Evolutionary conservation across 768 basidiomycete genomes (phyloP).

Genomic region (Lyophyllum decastes): DNA sequence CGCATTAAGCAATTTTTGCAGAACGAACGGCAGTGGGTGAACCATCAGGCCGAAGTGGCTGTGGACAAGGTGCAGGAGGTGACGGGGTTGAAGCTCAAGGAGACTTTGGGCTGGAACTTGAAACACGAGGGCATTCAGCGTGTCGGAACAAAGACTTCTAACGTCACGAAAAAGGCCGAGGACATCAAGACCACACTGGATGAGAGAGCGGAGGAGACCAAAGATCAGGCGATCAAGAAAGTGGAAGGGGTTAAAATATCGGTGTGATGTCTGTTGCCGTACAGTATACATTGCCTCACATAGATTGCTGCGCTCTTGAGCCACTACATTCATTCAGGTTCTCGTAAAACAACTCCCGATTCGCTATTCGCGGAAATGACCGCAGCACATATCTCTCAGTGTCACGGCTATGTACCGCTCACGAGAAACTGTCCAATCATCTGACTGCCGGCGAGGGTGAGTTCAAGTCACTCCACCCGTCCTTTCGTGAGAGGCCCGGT

Average conservation of each 20-base stretch:
- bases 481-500: background rate
- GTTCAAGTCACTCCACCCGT: background rate
- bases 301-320: slow-evolving; percentile 3
- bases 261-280: slow-evolving; percentile 10
- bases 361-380: background rate
- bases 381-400: background rate
- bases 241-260: slow-evolving; percentile 13
- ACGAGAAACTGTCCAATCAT: background rate
- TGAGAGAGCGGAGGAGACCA: slow-evolving; percentile 25
- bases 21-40: slow-evolving; percentile 45
- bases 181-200: slow-evolving; percentile 18
- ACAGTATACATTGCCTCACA: slow-evolving; percentile 4
- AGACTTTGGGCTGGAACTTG: slow-evolving; percentile 50
- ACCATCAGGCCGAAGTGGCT: slow-evolving; percentile 42
- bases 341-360: background rate
- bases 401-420: background rate
- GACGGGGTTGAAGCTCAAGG: slow-evolving; percentile 74
- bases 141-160: slow-evolving; percentile 23
- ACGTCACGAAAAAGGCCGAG: slow-evolving; percentile 19
- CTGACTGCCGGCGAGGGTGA: background rate
- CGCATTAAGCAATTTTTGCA: slow-evolving; percentile 52
- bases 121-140: slow-evolving; percentile 13
- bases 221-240: slow-evolving; percentile 17
- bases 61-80: slow-evolving; percentile 61
- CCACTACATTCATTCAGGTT: background rate